A percentile compares a stretch with the other conserved stretches of the same genome.
Evolutionary conservation across 495 filamentous ascomycete genomes (phyloP).

Genomic region (Hypoxylon fragiforme): DNA sequence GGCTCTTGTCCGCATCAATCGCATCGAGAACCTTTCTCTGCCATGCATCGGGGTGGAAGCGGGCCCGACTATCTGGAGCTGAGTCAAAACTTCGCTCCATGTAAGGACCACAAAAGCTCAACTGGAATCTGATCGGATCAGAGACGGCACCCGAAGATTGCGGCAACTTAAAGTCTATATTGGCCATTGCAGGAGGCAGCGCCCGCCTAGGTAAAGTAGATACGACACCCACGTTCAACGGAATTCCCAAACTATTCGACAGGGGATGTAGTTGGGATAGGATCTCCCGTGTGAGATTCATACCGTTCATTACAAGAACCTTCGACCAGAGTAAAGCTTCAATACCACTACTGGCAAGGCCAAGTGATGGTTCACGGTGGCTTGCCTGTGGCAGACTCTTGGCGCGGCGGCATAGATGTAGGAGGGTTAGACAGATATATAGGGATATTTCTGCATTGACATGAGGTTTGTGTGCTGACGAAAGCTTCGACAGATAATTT

Average conservation of each 20-base stretch:
- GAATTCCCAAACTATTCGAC: background rate
- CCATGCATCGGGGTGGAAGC: constrained; percentile 76
- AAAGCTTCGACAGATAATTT: constrained; percentile 44
- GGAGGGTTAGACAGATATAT: constrained; percentile 50
- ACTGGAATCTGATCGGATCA: constrained; percentile 59
- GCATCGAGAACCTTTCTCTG: constrained; percentile 73
- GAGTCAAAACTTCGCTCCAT: constrained; percentile 74
- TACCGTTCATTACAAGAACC: background rate
- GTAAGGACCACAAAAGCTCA: constrained; percentile 69
- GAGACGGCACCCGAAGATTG: no score
- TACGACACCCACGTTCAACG: background rate
- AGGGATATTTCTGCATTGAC: constrained; percentile 50
- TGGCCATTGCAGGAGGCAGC: background rate
- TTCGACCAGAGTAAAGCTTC: constrained; percentile 6
- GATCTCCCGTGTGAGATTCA: background rate
- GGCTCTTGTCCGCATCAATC: constrained; percentile 66
- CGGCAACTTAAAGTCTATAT: constrained; percentile 4
- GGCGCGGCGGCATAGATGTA: constrained; percentile 18
- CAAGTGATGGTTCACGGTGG: background rate
- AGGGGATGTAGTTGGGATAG: background rate
- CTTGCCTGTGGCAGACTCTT: constrained; percentile 17
- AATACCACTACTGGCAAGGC: background rate
- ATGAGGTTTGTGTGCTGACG: constrained; percentile 31
- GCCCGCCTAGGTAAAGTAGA: background rate
- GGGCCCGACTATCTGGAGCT: constrained; percentile 62